Percentiles rank a stretch among this genome's conserved stretches.
phyloP scores from a whole-genome alignment of 169 alveolate species.

The Besnoitia besnoiti region DNA sequence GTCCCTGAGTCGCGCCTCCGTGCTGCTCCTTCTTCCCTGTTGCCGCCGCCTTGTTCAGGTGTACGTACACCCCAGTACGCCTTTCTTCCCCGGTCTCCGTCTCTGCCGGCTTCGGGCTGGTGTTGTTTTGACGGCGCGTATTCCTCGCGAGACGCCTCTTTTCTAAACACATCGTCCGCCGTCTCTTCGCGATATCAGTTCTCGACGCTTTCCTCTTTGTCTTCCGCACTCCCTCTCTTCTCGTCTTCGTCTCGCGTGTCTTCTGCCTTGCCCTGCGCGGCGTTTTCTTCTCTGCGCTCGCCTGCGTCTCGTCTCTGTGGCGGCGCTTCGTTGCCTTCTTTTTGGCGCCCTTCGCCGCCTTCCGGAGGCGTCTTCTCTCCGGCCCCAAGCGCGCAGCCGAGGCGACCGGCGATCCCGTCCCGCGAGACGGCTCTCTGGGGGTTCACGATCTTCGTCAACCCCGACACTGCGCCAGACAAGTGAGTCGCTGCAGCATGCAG shows the following conservation, averaged over 20 bases:
- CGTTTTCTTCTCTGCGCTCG: neutral
- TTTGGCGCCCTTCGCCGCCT: neutral
- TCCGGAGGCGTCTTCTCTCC: neutral
- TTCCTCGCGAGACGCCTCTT: neutral
- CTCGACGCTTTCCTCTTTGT: neutral
- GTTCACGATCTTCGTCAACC: conserved; percentile 28
- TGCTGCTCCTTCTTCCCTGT: no score
- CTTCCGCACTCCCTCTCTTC: neutral
- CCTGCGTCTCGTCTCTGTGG: neutral
- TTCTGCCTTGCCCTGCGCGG: neutral
- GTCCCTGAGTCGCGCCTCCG: no score
- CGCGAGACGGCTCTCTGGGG: neutral
- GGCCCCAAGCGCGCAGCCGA: neutral
- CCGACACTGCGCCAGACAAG: conserved; percentile 17
- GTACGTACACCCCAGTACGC: neutral
- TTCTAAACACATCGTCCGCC: neutral
- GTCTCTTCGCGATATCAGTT: neutral
- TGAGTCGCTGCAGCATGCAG: no score
- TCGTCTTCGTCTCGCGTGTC: neutral
- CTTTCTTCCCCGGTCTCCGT: neutral
- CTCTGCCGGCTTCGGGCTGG: neutral
- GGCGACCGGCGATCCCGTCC: neutral
- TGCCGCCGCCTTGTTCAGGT: neutral
- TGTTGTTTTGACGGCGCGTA: no score
- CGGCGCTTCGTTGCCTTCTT: neutral